These are phyloP conservation scores for Albifimbria verrucaria DNA, from an alignment of 2,329 filamentous ascomycete species.

Conservation along the genomic window DNA sequence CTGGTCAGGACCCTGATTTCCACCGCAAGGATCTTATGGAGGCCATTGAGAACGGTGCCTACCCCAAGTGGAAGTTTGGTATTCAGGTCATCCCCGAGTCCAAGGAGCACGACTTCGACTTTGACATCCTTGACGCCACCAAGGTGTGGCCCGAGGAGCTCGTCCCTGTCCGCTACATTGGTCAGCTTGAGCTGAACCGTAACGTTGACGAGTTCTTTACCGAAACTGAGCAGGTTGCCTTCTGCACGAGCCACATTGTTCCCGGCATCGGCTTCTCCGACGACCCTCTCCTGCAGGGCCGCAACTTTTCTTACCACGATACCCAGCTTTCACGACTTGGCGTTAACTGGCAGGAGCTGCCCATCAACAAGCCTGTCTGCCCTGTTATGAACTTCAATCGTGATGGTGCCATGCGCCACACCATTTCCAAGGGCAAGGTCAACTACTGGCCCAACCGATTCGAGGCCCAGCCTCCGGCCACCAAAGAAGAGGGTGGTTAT, in stretches of 20 bases:
- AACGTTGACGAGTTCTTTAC: slow-evolving; percentile 81
- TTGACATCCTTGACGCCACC: slow-evolving; percentile 81
- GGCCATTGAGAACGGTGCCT: slow-evolving; percentile 69
- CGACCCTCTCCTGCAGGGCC: slow-evolving; percentile 70
- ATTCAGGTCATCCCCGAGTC: slow-evolving; percentile 74
- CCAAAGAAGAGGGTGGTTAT: slow-evolving; percentile 62
- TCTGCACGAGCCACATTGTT: slow-evolving; percentile 77
- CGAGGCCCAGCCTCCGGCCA: slow-evolving; percentile 64
- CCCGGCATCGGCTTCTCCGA: slow-evolving; percentile 75
- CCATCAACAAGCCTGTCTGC: slow-evolving; percentile 72
- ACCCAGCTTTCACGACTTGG: slow-evolving; percentile 70
- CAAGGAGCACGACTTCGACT: slow-evolving; percentile 74
- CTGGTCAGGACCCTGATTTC: slow-evolving; percentile 75
- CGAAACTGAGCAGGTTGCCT: slow-evolving; percentile 79
- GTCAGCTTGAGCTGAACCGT: slow-evolving; percentile 73
- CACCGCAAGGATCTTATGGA: slow-evolving; percentile 74
- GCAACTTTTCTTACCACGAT: slow-evolving; percentile 66
- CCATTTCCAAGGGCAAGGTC: slow-evolving; percentile 63
- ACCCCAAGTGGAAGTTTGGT: slow-evolving; percentile 76
- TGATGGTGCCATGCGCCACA: slow-evolving; percentile 70
- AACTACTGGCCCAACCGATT: slow-evolving; percentile 63
- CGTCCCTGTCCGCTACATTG: slow-evolving; percentile 73
- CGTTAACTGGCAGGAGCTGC: slow-evolving; percentile 72
- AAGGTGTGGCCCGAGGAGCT: slow-evolving; percentile 82
- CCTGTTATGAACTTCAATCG: slow-evolving; percentile 75